Base-by-base conservation (phyloP, 2,329 filamentous ascomycete species). In the Claviceps sp. region DNA sequence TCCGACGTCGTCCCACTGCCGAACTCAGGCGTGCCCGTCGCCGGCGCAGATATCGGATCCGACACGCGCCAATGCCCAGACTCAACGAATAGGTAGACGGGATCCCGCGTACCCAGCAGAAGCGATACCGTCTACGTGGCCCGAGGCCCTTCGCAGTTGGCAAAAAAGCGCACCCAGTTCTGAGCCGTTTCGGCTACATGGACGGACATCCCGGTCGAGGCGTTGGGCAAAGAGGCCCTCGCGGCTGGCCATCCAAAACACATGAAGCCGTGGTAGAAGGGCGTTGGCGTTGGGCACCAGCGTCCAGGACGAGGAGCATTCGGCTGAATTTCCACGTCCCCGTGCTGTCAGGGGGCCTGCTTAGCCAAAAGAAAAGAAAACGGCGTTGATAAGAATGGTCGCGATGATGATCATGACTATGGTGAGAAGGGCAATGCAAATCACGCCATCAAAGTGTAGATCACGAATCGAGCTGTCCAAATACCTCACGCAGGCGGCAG, bases 1-100 rank as follows among this genome's bases (percentile, higher is more conserved):
- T 95, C 90, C 50, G 89, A 75, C 19, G 86, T 94, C 5, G 87
- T 93, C 89, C 89, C 95, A 40, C 89, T 89, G 53, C 90, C 89
- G 0, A 89, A 85, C 71, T 95, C 89, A 0, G 89, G 89, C 0
- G 89, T 95, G 1, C 89, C 90, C 0, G 89, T 95, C 2, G 84
- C 87, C 0, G 88, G 87, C 2, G 68, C 68, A 50, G 70, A 69
- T 6, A 67, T 68, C 0, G 89, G 89, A 64, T 94, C 89, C 3
- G 94, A 73, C 0, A 87, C 89, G 63, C 95, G 19, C 19, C 89
- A 60, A 95, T 95, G 63, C 95, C 89, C 5, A 72, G 19, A 22
- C 19, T 22, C 19, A 3, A 22, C 78, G 39, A 80, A 85, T 10
- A 94, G 71, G 63, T 94, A 94, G 1, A 95, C 87, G 0, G 87